Conservation (phyloP, 306 rosid genomes). For the Pterocarpus santalinus region DNA sequence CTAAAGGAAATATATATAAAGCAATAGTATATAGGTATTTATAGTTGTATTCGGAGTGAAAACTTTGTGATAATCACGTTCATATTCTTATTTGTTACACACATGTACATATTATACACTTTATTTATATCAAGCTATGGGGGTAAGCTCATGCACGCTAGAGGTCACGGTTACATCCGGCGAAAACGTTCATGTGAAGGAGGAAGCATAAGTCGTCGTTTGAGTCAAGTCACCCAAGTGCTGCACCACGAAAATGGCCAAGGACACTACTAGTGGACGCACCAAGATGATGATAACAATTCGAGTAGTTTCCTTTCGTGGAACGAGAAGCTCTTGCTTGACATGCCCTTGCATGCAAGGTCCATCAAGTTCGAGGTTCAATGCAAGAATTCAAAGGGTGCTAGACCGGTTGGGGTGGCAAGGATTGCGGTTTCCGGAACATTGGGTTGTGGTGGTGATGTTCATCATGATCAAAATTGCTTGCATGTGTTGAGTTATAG, state of each 20-base stretch:
- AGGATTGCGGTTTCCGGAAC: slow-evolving; percentile 54
- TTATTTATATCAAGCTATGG: background rate
- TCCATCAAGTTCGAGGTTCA: slow-evolving; percentile 52
- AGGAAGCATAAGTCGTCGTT: slow-evolving; percentile 51
- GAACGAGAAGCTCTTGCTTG: slow-evolving; percentile 53
- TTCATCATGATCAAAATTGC: background rate
- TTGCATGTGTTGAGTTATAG: slow-evolving; percentile 58
- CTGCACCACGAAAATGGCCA: slow-evolving; percentile 42
- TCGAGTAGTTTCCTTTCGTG: slow-evolving; percentile 37
- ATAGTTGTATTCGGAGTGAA: too few relatives aligned
- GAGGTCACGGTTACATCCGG: slow-evolving; percentile 58
- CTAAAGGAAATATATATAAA: too few relatives aligned
- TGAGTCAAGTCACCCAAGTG: slow-evolving; percentile 32
- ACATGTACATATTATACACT: too few relatives aligned
- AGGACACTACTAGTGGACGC: background rate
- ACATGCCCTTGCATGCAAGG: slow-evolving; percentile 45
- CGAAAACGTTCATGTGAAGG: slow-evolving; percentile 50
- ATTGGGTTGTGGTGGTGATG: background rate
- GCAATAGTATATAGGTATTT: too few relatives aligned
- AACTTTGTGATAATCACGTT: too few relatives aligned
- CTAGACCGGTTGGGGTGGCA: slow-evolving; percentile 46
- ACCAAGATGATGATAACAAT: background rate
- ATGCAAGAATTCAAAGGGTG: slow-evolving; percentile 43
- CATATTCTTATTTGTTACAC: background rate
- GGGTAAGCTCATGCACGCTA: slow-evolving; percentile 24